These are phyloP conservation scores for Apophysomyces sp. DNA, from an alignment of 371 early-diverging fungal genomes.

Conservation along the genomic window DNA sequence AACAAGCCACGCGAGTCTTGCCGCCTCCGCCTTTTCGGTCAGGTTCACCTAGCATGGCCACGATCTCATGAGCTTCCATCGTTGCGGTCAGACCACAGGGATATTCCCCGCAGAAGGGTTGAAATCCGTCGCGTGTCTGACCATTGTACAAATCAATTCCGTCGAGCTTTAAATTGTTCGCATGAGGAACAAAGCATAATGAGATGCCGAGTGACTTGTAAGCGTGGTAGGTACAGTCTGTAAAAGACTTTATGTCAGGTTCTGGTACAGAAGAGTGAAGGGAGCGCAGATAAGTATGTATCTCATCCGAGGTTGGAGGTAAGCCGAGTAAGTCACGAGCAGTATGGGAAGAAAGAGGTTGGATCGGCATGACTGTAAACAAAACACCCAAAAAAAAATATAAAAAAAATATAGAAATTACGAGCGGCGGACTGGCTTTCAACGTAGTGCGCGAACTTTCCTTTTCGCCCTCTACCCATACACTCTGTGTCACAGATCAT, in stretches of 20 bases:
- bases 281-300: not conserved
- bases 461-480: no score
- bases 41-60: slow-evolving; percentile 41
- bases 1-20: slow-evolving; percentile 38
- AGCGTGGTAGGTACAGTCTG: slow-evolving; percentile 37
- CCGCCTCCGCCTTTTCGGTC: slow-evolving; percentile 53
- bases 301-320: not conserved
- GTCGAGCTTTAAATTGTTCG: slow-evolving; percentile 18
- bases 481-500: no score
- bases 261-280: not conserved
- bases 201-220: slow-evolving; percentile 41
- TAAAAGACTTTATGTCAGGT: slow-evolving; percentile 15
- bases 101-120: slow-evolving; percentile 17
- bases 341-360: not conserved
- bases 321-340: not conserved
- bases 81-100: slow-evolving; percentile 25
- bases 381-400: not conserved
- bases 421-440: not conserved
- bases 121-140: slow-evolving; percentile 38
- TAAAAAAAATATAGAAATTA: not conserved
- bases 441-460: not conserved
- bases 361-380: not conserved
- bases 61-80: slow-evolving; percentile 46
- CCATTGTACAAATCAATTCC: slow-evolving; percentile 48
- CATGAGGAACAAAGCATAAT: slow-evolving; percentile 29